phyloP scores from a whole-genome alignment of 257 asterid species.

The Salvia rosmarinus region DNA sequence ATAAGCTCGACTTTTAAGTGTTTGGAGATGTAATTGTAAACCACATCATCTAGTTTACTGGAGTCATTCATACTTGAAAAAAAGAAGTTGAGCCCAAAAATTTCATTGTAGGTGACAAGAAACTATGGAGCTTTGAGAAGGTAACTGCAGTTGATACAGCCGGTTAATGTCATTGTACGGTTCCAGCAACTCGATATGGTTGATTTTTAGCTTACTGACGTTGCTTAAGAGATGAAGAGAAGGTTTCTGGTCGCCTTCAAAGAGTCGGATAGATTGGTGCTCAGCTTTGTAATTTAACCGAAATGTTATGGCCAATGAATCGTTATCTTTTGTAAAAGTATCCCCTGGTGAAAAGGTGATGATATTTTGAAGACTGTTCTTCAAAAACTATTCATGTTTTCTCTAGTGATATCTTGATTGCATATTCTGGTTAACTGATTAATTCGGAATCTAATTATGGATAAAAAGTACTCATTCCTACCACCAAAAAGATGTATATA shows the following conservation, averaged over 20 bases:
- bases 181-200: not conserved
- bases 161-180: not conserved
- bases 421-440: too few species aligned
- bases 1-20: not conserved
- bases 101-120: slow-evolving; percentile 66
- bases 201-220: too few species aligned
- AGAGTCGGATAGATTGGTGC: not conserved
- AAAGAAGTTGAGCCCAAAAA: slow-evolving; percentile 2
- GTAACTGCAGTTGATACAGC: slow-evolving; percentile 32
- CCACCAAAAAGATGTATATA: too few species aligned
- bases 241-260: too few species aligned
- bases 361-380: too few species aligned
- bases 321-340: too few species aligned
- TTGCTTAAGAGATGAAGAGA: not conserved
- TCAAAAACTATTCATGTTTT: too few species aligned
- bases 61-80: not conserved
- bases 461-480: too few species aligned
- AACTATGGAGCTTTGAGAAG: slow-evolving; percentile 83
- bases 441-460: too few species aligned
- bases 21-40: not conserved
- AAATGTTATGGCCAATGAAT: too few species aligned
- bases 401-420: too few species aligned
- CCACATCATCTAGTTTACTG: not conserved
- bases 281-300: not conserved
- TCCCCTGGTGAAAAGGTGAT: too few species aligned